Evolutionary conservation across 805 yeast species (phyloP).

Genomic region (Wickerhamomyces canadensis): DNA sequence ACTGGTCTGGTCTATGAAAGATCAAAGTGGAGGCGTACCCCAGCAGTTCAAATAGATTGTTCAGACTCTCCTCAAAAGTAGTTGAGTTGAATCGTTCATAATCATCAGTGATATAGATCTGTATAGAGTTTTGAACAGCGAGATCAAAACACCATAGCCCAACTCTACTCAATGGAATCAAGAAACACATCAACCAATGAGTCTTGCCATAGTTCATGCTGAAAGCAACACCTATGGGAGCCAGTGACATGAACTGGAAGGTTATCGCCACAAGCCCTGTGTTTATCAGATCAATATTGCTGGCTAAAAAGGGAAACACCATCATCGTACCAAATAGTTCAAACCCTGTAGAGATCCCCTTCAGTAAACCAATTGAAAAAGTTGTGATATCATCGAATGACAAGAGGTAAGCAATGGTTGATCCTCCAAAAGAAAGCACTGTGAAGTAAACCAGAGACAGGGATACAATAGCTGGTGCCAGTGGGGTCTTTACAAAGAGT

Average conservation of each 20-base stretch:
- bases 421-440: conserved; percentile 33
- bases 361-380: conserved; percentile 26
- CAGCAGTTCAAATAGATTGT: conserved; percentile 25
- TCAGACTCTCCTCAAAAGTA: conserved; percentile 29
- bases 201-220: conserved; percentile 6
- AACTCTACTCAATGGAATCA: conserved; percentile 28
- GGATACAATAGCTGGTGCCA: conserved; percentile 28
- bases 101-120: conserved; percentile 27
- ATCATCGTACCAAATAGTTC: conserved; percentile 29
- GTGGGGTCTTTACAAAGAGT: conserved; percentile 22
- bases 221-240: conserved; percentile 22
- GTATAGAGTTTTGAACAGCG: conserved; percentile 29
- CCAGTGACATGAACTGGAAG: conserved; percentile 26
- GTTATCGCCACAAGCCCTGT: conserved; percentile 26
- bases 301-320: conserved; percentile 25
- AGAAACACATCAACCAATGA: conserved; percentile 19
- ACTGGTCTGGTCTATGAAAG: conserved; percentile 25
- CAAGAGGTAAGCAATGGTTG: conserved; percentile 31
- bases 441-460: conserved; percentile 29
- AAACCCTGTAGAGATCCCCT: conserved; percentile 27
- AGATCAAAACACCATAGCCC: conserved; percentile 40
- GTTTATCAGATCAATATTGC: conserved; percentile 23
- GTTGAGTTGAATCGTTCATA: conserved; percentile 28
- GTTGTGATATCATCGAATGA: conserved; percentile 26
- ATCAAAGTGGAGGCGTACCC: conserved; percentile 26